These are phyloP conservation scores for Cercospora zeina DNA, from an alignment of 2,329 filamentous ascomycete genomes.

Conservation along the genomic window DNA sequence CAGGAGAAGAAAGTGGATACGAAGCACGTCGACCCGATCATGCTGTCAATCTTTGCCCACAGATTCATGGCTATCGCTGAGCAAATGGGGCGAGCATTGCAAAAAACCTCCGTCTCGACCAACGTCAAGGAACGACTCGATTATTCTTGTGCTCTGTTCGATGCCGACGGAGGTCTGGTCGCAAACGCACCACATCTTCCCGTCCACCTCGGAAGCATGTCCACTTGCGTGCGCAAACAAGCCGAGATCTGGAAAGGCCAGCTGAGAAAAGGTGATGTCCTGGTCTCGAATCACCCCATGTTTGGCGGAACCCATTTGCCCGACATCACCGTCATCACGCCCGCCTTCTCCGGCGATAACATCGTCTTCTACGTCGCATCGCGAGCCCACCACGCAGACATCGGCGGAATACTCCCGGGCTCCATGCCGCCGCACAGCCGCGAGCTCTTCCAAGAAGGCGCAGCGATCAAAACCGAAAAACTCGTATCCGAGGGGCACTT, in stretches of 20 bases:
- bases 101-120: slow-evolving; percentile 77
- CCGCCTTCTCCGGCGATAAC: slow-evolving; percentile 71
- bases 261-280: slow-evolving; percentile 74
- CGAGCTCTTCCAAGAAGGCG: slow-evolving; percentile 59
- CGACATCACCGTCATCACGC: slow-evolving; percentile 79
- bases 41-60: slow-evolving; percentile 76
- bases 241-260: slow-evolving; percentile 78
- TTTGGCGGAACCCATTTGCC: slow-evolving; percentile 82
- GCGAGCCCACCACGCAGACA: slow-evolving; percentile 79
- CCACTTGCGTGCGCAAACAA: slow-evolving; percentile 77
- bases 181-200: slow-evolving; percentile 78
- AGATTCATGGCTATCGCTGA: slow-evolving; percentile 85
- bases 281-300: slow-evolving; percentile 82
- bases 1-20: slow-evolving; percentile 52
- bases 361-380: slow-evolving; percentile 83
- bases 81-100: slow-evolving; percentile 76
- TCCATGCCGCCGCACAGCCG: slow-evolving; percentile 78
- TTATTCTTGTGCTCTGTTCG: slow-evolving; percentile 80
- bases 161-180: slow-evolving; percentile 71
- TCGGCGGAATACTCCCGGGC: slow-evolving; percentile 78
- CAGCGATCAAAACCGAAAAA: slow-evolving; percentile 60
- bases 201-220: slow-evolving; percentile 80
- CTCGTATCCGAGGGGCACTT: slow-evolving; percentile 75
- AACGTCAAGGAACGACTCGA: slow-evolving; percentile 82
- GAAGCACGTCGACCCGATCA: slow-evolving; percentile 69